A percentile compares a stretch with the other conserved stretches of the same genome.
Conservation (phyloP, 148 eudicot species). For the Vaccinium corymbosum region DNA sequence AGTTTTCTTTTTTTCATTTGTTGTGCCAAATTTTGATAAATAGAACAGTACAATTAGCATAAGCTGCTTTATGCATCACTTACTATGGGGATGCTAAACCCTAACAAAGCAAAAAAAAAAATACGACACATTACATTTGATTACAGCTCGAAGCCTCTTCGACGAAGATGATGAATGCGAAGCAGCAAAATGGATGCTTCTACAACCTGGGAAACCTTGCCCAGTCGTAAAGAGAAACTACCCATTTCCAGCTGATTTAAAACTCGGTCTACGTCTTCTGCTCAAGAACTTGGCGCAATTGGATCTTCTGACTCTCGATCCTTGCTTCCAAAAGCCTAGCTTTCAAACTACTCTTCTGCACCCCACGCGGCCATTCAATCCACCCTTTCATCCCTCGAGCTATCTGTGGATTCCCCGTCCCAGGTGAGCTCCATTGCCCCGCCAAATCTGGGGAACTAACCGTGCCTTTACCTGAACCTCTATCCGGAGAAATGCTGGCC, state of each 20-base stretch:
- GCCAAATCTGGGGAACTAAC: slow-evolving; percentile 33
- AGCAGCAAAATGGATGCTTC: not conserved
- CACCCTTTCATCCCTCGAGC: slow-evolving; percentile 64
- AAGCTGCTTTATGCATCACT: slow-evolving; percentile 1
- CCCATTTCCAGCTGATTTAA: not conserved
- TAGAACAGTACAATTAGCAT: slow-evolving; percentile 3
- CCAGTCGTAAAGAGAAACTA: not conserved
- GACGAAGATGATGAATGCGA: slow-evolving; percentile 3
- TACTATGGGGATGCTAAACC: not conserved
- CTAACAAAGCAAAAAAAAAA: not conserved
- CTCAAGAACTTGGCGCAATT: slow-evolving; percentile 69
- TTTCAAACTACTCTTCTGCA: slow-evolving; percentile 63
- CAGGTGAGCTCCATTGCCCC: slow-evolving; percentile 76
- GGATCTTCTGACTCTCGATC: slow-evolving; percentile 62
- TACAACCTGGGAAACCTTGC: not conserved
- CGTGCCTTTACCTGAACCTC: slow-evolving; percentile 38
- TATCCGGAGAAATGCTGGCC: slow-evolving; percentile 51
- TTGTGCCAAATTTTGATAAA: not conserved
- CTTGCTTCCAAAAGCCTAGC: slow-evolving; percentile 62
- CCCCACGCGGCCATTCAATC: slow-evolving; percentile 66
- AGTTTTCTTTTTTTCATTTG: slow-evolving; percentile 1
- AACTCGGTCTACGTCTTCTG: slow-evolving; percentile 34
- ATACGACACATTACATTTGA: not conserved
- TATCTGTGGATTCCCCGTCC: slow-evolving; percentile 35
- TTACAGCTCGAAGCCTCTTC: not conserved